phyloP scores from a whole-genome alignment of 768 basidiomycete species.

The Leccinellum albellum region DNA sequence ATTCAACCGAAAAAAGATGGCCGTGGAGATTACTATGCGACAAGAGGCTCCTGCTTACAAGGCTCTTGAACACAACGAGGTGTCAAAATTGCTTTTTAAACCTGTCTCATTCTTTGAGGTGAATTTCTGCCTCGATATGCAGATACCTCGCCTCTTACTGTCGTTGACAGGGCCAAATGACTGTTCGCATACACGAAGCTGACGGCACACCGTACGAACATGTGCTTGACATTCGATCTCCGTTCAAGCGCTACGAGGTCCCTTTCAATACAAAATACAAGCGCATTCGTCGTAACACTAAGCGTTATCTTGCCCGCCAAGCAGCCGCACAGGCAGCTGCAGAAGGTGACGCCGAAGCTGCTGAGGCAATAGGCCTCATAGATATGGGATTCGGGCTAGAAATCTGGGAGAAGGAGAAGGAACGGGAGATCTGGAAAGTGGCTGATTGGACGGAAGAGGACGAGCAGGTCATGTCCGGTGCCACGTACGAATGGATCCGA shows the following conservation, averaged over 20 bases:
- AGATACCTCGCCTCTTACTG: constrained; percentile 8
- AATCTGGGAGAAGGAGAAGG: constrained; percentile 94
- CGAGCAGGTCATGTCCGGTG: constrained; percentile 87
- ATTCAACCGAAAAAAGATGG: constrained; percentile 98
- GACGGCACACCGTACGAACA: constrained; percentile 99
- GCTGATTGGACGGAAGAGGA: constrained; percentile 98
- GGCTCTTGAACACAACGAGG: constrained; percentile 61
- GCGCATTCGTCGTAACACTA: constrained; percentile 91
- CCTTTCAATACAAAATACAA: constrained; percentile 99
- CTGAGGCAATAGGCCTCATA: constrained; percentile 89
- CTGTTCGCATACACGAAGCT: constrained; percentile 97
- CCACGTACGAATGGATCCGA: constrained; percentile 98
- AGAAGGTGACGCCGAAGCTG: constrained; percentile 87
- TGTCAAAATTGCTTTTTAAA: constrained; percentile 64
- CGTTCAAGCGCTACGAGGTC: constrained; percentile 93
- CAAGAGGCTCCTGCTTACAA: constrained; percentile 81
- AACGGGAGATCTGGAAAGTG: constrained; percentile 93
- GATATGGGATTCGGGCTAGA: constrained; percentile 93
- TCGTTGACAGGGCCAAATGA: constrained; percentile 81
- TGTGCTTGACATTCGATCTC: constrained; percentile 82
- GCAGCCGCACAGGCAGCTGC: constrained; percentile 91
- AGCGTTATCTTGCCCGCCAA: constrained; percentile 91
- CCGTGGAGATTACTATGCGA: constrained; percentile 91
- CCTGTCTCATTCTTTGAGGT: constrained; percentile 92
- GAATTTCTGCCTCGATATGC: constrained; percentile 11